Base-by-base conservation (phyloP, 257 asterid genomes). In the Osmanthus fragrans region DNA sequence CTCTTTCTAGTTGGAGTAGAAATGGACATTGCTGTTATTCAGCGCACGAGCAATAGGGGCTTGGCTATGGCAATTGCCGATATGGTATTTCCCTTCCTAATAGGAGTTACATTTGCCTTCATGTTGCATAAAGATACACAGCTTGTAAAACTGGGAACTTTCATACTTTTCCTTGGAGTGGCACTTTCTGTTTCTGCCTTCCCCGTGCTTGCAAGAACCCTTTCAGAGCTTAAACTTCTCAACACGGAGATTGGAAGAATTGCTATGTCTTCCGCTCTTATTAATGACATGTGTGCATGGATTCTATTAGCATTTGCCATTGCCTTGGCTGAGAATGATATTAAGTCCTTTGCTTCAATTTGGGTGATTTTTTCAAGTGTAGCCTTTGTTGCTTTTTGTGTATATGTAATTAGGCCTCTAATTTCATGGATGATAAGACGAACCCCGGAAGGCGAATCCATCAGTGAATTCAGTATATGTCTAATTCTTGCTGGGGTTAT, bases 241-340 rank as follows among this genome's bases (percentile, higher is more conserved):
- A 93, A 96, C 85, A 87, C 97, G 0, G 97, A 96, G 3, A 82
- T 96, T 0, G 98, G 99, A 0, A 71, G 93, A 11, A 84, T 92
- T 0, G 98, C 98, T 0, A 90, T 93, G 99, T 93, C 97, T 0
- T 87, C 97, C 0, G 96, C 99, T 32, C 92, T 96, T 1, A 83
- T 93, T n/a, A 96, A 93, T 72, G 97, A 96, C 83, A 89, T 93
- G 89, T 88, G 94, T 8, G 99, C 97, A 0, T 96, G 99, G 99
- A 39, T 92, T 12, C 81, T 93, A 0, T 81, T 96, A 4, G 97
- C 95, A 19, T 79, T 93, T 21, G 96, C 98, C 19, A 92, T 93
- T 9, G 98, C 98, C 66, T 33, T 96, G 47, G 91, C 97, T 0
- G 97, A 93, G 86, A 89, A 93, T 32, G 90, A 90, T 40, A 82